Conservation (phyloP, 441 rosid species). For the Rhodomyrtus psidioides region DNA sequence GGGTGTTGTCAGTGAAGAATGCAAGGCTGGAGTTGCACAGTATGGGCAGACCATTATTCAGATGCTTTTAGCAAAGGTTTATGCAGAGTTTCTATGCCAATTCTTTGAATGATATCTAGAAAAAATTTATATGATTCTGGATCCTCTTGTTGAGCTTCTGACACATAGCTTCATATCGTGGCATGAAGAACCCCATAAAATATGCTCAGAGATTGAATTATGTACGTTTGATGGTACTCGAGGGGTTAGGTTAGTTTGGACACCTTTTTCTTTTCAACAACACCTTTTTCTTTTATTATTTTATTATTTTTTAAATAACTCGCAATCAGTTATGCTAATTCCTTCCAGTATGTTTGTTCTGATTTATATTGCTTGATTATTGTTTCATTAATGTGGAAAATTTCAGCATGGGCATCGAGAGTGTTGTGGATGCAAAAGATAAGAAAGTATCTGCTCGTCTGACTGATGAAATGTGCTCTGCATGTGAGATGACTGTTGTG, state of each 20-base stretch:
- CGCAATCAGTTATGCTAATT: not conserved
- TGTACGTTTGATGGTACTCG: conserved; percentile 64
- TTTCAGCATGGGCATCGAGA: conserved; percentile 64
- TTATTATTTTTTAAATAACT: not conserved
- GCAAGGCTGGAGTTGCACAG: conserved; percentile 58
- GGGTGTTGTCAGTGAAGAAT: conserved; percentile 69
- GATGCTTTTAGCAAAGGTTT: conserved; percentile 55
- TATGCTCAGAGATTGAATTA: conserved; percentile 65
- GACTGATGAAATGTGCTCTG: conserved; percentile 44
- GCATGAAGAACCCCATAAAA: conserved; percentile 53
- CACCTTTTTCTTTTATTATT: no score
- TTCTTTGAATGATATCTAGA: not conserved
- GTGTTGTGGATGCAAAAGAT: conserved; percentile 39
- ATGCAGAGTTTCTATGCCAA: not conserved
- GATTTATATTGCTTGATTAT: not conserved
- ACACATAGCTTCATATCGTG: not conserved
- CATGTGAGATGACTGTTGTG: conserved; percentile 74
- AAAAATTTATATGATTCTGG: not conserved
- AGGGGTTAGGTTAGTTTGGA: conserved; percentile 45
- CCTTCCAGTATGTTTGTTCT: not conserved
- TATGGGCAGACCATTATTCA: conserved; percentile 61
- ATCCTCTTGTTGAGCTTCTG: not conserved
- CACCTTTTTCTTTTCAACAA: not conserved
- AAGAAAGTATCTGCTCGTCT: conserved; percentile 18
- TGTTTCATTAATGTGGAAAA: not conserved